phyloP scores from a whole-genome alignment of 2,329 filamentous ascomycete species.

The Calonectria henricotiae region DNA sequence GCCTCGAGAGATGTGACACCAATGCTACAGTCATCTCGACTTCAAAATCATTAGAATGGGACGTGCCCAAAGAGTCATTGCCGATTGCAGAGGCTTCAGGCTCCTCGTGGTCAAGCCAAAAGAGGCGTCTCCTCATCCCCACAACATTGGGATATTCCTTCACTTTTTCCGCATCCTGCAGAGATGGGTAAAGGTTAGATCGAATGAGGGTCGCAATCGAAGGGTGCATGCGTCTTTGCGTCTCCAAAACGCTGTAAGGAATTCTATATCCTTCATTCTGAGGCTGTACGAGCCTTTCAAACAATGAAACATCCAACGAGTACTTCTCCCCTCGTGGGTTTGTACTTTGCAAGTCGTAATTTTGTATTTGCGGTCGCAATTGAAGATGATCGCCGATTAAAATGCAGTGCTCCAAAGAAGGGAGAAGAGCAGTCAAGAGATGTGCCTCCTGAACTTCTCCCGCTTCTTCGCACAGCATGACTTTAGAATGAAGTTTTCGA shows the following conservation, averaged over 20 bases:
- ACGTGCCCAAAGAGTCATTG: slow-evolving; percentile 60
- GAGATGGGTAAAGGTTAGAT: slow-evolving; percentile 70
- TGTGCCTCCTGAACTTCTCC: slow-evolving; percentile 79
- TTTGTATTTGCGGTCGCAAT: slow-evolving; percentile 71
- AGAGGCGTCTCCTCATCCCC: slow-evolving; percentile 70
- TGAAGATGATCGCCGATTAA: slow-evolving; percentile 77
- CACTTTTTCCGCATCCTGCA: slow-evolving; percentile 67
- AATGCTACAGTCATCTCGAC: slow-evolving; percentile 75
- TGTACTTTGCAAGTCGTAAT: slow-evolving; percentile 56
- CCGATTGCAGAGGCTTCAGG: slow-evolving; percentile 59
- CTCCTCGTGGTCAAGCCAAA: slow-evolving; percentile 75
- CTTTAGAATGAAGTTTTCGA: slow-evolving; percentile 67
- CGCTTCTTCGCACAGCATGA: slow-evolving; percentile 79
- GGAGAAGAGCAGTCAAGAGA: slow-evolving; percentile 72
- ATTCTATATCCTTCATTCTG: background rate
- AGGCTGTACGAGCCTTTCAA: slow-evolving; percentile 69
- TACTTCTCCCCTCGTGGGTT: slow-evolving; percentile 58
- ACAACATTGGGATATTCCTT: slow-evolving; percentile 64
- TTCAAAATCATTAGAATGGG: slow-evolving; percentile 73
- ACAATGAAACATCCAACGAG: slow-evolving; percentile 47
- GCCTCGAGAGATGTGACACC: slow-evolving; percentile 76
- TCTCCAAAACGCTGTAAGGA: slow-evolving; percentile 8
- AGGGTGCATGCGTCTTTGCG: slow-evolving; percentile 74
- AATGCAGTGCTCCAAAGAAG: slow-evolving; percentile 74
- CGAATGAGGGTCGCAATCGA: slow-evolving; percentile 74